Conservation (phyloP, 2,329 filamentous ascomycete genomes). For the Pseudofabraea citricarpa region DNA sequence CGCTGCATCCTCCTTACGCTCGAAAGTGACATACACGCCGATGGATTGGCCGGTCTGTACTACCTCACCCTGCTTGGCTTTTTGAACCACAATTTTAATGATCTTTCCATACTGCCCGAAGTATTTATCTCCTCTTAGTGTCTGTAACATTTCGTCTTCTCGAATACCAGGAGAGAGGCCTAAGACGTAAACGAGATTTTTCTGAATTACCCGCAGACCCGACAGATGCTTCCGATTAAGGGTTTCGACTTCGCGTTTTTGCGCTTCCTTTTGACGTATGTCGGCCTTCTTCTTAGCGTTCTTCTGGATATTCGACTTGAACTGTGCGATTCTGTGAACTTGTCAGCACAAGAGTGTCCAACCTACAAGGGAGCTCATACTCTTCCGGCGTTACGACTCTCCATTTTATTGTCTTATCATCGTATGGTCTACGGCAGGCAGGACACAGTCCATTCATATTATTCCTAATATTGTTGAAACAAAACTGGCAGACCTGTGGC, state of each 20-base stretch:
- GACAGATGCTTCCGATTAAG: constrained; percentile 94
- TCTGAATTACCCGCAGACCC: constrained; percentile 92
- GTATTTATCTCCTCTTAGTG: constrained; percentile 83
- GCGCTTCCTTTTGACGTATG: constrained; percentile 85
- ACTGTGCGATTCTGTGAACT: constrained; percentile 59
- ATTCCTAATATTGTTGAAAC: constrained; percentile 98
- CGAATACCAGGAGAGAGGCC: constrained; percentile 86
- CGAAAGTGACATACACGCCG: constrained; percentile 97
- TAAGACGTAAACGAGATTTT: constrained; percentile 97
- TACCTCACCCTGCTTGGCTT: constrained; percentile 64
- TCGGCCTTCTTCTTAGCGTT: constrained; percentile 89
- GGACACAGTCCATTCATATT: constrained; percentile 97
- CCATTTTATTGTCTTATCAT: constrained; percentile 96
- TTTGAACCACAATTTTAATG: constrained; percentile 97
- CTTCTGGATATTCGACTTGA: constrained; percentile 75
- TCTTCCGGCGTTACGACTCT: constrained; percentile 94
- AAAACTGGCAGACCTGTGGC: constrained; percentile 92
- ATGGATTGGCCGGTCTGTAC: constrained; percentile 65
- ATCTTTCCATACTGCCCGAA: constrained; percentile 99
- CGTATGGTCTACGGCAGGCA: constrained; percentile 92
- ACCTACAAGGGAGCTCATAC: constrained; percentile 47
- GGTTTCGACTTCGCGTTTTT: constrained; percentile 94
- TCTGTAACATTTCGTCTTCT: constrained; percentile 89
- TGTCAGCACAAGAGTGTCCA: constrained; percentile 8
- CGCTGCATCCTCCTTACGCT: constrained; percentile 83